Evolutionary conservation across 768 basidiomycete species (phyloP), one percentile per base, ranked within the genome.

Genomic region (Galerina marginata): DNA sequence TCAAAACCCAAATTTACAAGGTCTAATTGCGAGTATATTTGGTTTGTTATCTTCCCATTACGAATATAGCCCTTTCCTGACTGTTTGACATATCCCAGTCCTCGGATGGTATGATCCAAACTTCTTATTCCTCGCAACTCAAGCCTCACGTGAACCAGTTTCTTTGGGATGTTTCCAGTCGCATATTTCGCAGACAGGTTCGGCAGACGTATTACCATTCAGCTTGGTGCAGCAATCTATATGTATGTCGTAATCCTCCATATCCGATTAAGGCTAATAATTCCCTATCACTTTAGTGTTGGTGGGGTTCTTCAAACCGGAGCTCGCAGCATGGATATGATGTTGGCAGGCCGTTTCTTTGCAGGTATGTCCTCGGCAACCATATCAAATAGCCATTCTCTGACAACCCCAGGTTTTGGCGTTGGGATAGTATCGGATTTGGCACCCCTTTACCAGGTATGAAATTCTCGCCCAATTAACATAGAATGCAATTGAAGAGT

Each of bases 281-380:
- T 29, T 40, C 14, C 5, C 54, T 57, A 20, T 36, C 45, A 0
- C 25, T 37, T 42, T 44, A 80, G 77, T 9, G 61, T 81, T 20
- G 81, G 82, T 4, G 82, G 82, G 2, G 76, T 72, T 1, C 70
- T 83, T 6, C 82, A 83, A 62, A 81, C 80, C 0, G 81, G 74
- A 4, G 82, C 82, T 0, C 71, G 69, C 49, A 81, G 75, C 59
- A 76, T 83, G 72, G 74, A 76, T 58, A 76, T 79, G 72, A 83
- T 84, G 81, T 74, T 79, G 10, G 77, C 77, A 16, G 82, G 83
- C 3, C 75, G 82, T 2, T 83, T 83, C 73, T 80, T 83, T 56
- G 83, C 82, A 12, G 82, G 82, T 68, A 63, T 14, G 67, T 55
- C 20, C 11, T 23, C 29, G 16, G 10, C 42, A 33, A 1, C 14